Evolutionary conservation across 2,329 filamentous ascomycete species (phyloP), one percentile per base, ranked within the genome.

Genomic region (Shiraia sp.): DNA sequence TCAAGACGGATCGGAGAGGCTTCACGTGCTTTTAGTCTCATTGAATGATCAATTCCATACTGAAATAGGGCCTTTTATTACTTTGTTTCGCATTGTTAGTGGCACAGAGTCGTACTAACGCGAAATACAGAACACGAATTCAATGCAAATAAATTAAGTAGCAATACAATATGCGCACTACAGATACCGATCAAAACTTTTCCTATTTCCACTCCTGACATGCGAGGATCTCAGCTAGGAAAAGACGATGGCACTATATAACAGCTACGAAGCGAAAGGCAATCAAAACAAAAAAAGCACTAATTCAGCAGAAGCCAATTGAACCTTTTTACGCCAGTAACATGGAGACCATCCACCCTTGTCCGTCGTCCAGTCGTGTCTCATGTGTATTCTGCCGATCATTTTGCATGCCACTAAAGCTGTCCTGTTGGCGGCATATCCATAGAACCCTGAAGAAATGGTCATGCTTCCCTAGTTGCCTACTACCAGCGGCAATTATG

Each of bases 1-100:
- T 66, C 61, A 66, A 64, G 59, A 65, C 59, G 59, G 63, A 66
- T 62, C 59, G 55, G 57, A 63, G 61, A 63, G 59, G 45, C 51
- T 37, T 45, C 43, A 55, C 57, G 58, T 56, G 53, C 19, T 22
- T 22, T 57, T 51, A 49, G 52, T 55, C 53, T 58, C 51, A 28
- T 53, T 67, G 62, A 63, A 50, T 36, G 47, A 47, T 32, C 32
- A 36, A 12, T 16, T 33, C 23, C 31, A 37, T 12, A 14, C 34
- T 37, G 34, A 37, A 19, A 4, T 13, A 22, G 14, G n/a, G 15
- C 13, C 7, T 19, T 12, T 14, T 22, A 2, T 27, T 6, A 31
- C 17, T 4, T 10, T 24, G 7, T 25, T 10, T 14, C 25, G 19
- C 17, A 3, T 3, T 26, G 3, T 6, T 3, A 5, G 8, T 4